phyloP scores from a whole-genome alignment of 495 filamentous ascomycete species.

The Bacidia gigantensis region DNA sequence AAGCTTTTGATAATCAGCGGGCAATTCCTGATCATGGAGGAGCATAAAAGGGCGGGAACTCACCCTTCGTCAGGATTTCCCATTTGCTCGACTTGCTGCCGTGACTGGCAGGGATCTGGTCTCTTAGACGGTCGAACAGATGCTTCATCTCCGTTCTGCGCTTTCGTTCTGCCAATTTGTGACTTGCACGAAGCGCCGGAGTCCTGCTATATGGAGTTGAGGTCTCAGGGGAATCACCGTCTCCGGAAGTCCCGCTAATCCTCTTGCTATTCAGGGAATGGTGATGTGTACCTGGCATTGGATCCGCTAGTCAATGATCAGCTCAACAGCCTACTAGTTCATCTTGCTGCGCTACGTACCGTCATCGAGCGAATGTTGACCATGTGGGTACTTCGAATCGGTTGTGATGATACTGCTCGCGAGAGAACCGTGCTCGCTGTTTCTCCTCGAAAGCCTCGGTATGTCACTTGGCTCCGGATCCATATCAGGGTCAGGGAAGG shows the following conservation, averaged over 20 bases:
- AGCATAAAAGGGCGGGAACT: slow-evolving; percentile 28
- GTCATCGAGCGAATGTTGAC: slow-evolving; percentile 52
- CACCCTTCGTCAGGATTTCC: slow-evolving; percentile 96
- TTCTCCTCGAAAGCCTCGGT: slow-evolving; percentile 45
- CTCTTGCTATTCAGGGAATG: slow-evolving; percentile 66
- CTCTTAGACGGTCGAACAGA: slow-evolving; percentile 75
- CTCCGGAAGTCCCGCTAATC: slow-evolving; percentile 49
- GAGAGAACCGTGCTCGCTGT: slow-evolving; percentile 59
- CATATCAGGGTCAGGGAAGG: slow-evolving; percentile 66
- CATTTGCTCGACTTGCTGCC: slow-evolving; percentile 96
- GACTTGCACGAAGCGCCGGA: slow-evolving; percentile 84
- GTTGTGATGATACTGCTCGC: slow-evolving; percentile 59
- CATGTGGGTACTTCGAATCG: slow-evolving; percentile 54
- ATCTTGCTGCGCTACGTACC: slow-evolving; percentile 26
- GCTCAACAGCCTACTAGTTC: slow-evolving; percentile 1
- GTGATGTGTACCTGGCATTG: slow-evolving; percentile 41
- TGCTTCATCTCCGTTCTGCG: slow-evolving; percentile 97
- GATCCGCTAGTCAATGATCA: slow-evolving; percentile 10
- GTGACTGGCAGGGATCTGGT: slow-evolving; percentile 69
- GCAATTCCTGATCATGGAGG: no score
- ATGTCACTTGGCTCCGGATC: slow-evolving; percentile 31
- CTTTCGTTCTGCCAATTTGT: slow-evolving; percentile 93
- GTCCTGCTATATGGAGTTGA: slow-evolving; percentile 82
- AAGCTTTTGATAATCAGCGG: slow-evolving; percentile 30
- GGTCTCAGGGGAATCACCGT: slow-evolving; percentile 38